Conservation (phyloP, 83 land plant genomes). For the Larix sibirica region DNA sequence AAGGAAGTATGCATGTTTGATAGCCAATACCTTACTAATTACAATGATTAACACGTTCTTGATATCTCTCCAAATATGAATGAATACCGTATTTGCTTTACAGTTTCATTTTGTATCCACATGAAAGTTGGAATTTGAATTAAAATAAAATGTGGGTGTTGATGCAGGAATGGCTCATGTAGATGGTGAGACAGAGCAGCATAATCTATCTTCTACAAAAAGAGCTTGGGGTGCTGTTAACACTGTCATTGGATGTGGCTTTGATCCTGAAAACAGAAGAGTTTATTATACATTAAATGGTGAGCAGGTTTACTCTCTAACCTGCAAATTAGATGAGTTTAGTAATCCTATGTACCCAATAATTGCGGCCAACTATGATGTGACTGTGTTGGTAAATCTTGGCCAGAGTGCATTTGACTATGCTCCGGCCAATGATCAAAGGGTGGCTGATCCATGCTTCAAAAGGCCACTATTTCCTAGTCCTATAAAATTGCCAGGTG, state of each 20-base stretch:
- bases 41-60: too few relatives aligned
- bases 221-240: slow-evolving; percentile 40
- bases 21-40: too few relatives aligned
- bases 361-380: slow-evolving; percentile 44
- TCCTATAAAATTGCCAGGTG: neutral
- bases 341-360: slow-evolving; percentile 51
- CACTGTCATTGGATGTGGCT: slow-evolving; percentile 81
- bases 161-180: neutral
- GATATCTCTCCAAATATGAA: too few relatives aligned
- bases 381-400: slow-evolving; percentile 56
- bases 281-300: slow-evolving; percentile 83
- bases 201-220: neutral
- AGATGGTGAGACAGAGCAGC: neutral
- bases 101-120: neutral
- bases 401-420: slow-evolving; percentile 74
- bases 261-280: slow-evolving; percentile 56
- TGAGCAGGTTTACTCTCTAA: slow-evolving; percentile 41
- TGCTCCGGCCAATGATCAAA: slow-evolving; percentile 48
- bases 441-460: slow-evolving; percentile 71
- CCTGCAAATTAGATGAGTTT: slow-evolving; percentile 54
- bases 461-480: neutral
- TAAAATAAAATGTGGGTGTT: neutral
- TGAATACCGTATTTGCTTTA: neutral
- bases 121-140: neutral
- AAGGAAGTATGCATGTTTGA: too few relatives aligned